Evolutionary conservation across 164 flowering plant genomes (phyloP), one percentile per base, ranked within the genome.

Genomic region (Vitis amurensis): DNA sequence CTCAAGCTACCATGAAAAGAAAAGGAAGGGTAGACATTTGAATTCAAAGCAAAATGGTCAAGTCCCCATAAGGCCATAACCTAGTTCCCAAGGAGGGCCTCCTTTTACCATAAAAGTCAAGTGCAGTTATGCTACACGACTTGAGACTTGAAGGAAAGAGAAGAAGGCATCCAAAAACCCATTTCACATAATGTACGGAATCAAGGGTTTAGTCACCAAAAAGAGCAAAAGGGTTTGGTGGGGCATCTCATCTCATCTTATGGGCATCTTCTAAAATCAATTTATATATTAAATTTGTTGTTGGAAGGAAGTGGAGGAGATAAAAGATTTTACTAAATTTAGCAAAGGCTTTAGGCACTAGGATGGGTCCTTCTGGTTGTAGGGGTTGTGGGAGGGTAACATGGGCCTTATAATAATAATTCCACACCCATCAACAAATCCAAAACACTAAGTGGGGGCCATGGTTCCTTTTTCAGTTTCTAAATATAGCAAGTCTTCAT

Each of bases 361-460:
- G 47, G 31, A 57, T 15, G 17, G 59, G 58, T 49, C 50, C 61
- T 50, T 2, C 2, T 23, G 57, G 48, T 58, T 63, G 59, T 12
- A 52, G 74, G 74, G 68, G 44, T 11, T 50, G 44, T 37, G 44
- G 44, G 50, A 59, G 61, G 12, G n/a, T 30, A 61, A 69, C 58
- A 50, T 59, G 50, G 63, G 68, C 68, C 69, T 50, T 63, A 37
- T 37, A 37, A 37, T 57, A 55, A 73, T 62, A 50, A 27, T n/a
- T 73, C 51, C 64, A 47, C 60, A 14, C 63, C 16, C 23, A 16
- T 27, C 5, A 37, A 56, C 30, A 30, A 3, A 27, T 56, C 49
- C 59, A 23, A 68, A 61, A 8, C 50, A 27, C 14, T 3, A 60
- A 13, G 67, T 73, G 72, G 82, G 78, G 31, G 48, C 75, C 67